These are phyloP conservation scores for Fusarium veterinarium DNA, from an alignment of 2,329 filamentous ascomycete genomes.

Conservation along the genomic window DNA sequence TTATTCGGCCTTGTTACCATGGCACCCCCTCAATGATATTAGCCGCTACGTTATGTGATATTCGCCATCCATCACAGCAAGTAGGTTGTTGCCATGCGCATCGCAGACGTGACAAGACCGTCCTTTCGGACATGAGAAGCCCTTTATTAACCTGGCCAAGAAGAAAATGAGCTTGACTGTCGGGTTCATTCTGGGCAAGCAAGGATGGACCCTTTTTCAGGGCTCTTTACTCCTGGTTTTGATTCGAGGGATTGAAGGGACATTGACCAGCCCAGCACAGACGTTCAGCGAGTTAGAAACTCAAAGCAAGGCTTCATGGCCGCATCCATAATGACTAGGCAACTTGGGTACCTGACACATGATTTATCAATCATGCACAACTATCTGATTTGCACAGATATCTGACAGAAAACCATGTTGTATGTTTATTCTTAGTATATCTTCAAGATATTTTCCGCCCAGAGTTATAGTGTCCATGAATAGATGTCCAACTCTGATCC, in stretches of 20 bases:
- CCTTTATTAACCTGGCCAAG: background rate
- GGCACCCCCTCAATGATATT: conserved; percentile 24
- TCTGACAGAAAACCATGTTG: background rate
- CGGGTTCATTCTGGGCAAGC: background rate
- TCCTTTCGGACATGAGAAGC: background rate
- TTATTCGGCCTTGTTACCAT: conserved; percentile 29
- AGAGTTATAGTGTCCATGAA: background rate
- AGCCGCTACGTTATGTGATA: conserved; percentile 17
- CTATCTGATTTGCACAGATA: background rate
- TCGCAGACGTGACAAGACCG: background rate
- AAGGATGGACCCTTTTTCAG: conserved; percentile 26
- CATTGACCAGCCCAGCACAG: conserved; percentile 28
- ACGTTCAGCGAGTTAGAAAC: conserved; percentile 16
- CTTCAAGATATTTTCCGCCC: background rate
- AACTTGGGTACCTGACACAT: conserved; percentile 18
- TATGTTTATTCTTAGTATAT: conserved; percentile 2
- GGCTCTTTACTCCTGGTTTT: conserved; percentile 13
- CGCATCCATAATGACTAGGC: conserved; percentile 20
- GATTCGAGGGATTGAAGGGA: conserved; percentile 30
- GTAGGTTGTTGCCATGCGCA: background rate
- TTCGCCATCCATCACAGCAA: conserved; percentile 4
- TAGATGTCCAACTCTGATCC: background rate
- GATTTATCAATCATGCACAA: conserved; percentile 15
- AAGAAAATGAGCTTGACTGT: conserved; percentile 5
- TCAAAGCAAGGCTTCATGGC: conserved; percentile 25